phyloP scores from a whole-genome alignment of 106 monocot species.

The Allium cepa region DNA sequence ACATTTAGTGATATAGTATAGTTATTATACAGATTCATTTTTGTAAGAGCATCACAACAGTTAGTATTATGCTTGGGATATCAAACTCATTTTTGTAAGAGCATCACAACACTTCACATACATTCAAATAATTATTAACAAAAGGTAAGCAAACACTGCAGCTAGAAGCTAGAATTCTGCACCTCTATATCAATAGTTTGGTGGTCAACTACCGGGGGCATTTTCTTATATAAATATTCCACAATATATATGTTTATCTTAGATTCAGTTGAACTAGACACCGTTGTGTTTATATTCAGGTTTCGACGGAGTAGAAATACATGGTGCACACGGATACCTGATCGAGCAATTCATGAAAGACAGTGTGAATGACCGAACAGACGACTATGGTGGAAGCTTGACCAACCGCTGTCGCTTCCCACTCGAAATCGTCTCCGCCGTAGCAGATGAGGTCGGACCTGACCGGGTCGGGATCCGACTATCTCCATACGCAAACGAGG shows the following conservation, averaged over 20 bases:
- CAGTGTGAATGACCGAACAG: slow-evolving; percentile 33
- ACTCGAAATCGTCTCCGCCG: slow-evolving; percentile 29
- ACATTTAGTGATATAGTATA: not conserved
- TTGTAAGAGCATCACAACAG: no score
- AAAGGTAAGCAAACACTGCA: no score
- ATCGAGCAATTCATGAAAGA: slow-evolving; percentile 53
- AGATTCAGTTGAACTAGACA: not conserved
- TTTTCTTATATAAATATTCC: no score
- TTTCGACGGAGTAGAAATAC: slow-evolving; percentile 50
- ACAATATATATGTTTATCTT: no score
- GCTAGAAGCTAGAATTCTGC: not conserved
- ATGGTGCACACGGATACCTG: slow-evolving; percentile 39
- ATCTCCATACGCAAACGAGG: slow-evolving; percentile 25
- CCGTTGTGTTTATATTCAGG: slow-evolving; percentile 6
- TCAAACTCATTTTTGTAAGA: no score
- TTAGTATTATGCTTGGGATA: no score
- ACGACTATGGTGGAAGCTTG: slow-evolving; percentile 37
- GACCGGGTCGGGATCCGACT: slow-evolving; percentile 43
- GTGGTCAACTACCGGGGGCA: no score
- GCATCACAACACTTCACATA: no score
- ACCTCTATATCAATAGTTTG: no score
- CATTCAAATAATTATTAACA: no score
- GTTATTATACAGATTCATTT: no score
- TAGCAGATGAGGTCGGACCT: slow-evolving; percentile 30
- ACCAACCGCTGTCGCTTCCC: slow-evolving; percentile 50